Percentiles rank a stretch among this genome's conserved stretches.
These are phyloP conservation scores for Brassica hybrid DNA, from an alignment of 441 rosid genomes.

Conservation along the genomic window DNA sequence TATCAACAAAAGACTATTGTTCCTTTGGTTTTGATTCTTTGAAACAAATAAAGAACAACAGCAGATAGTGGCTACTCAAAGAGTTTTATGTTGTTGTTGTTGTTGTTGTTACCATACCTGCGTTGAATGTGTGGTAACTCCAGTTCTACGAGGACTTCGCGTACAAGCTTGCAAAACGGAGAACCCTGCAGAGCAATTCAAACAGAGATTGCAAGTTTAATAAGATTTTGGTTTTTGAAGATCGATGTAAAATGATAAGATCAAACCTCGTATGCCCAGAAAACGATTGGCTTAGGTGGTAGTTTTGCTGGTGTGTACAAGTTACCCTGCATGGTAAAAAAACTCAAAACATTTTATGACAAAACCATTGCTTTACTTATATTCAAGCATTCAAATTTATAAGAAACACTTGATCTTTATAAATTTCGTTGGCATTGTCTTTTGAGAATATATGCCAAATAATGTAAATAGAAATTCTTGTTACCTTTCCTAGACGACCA, in stretches of 20 bases:
- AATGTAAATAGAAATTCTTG: constrained; percentile 18
- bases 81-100: constrained; percentile 4
- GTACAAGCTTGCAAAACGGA: constrained; percentile 85
- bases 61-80: background rate
- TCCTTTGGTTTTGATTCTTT: background rate
- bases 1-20: background rate
- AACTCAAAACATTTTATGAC: background rate
- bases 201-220: background rate
- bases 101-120: constrained; percentile 55
- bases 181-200: constrained; percentile 59
- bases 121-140: constrained; percentile 78
- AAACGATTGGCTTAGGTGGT: constrained; percentile 85
- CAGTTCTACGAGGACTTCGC: constrained; percentile 84
- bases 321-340: constrained; percentile 60
- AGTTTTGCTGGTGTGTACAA: constrained; percentile 73
- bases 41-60: background rate
- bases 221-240: background rate
- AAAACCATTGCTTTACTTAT: background rate
- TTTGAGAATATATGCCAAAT: constrained; percentile 9
- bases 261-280: constrained; percentile 88
- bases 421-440: background rate
- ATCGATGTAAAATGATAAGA: background rate
- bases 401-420: background rate
- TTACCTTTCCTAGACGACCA: constrained; percentile 88
- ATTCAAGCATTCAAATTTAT: too few species aligned